Evolutionary conservation across 805 yeast genomes (phyloP), one percentile per base, ranked within the genome.

Genomic region (Ogataea parapolymorpha): DNA sequence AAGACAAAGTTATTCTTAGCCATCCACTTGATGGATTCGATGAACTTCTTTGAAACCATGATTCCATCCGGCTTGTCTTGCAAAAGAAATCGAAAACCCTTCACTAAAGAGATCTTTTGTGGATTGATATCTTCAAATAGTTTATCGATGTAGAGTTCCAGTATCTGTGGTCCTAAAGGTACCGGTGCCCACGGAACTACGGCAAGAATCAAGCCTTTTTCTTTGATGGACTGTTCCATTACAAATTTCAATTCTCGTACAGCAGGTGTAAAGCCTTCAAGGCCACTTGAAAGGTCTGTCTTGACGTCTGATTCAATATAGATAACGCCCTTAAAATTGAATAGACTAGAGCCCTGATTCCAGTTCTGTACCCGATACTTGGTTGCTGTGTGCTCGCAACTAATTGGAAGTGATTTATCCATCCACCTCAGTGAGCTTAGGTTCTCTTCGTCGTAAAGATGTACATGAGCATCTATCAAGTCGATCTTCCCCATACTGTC

Each of bases 141-240:
- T 5, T 43, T 36, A 1, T 42, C 38, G 0, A 58, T 49, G 25
- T 45, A 54, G 7, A 39, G 27, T 13, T 38, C 41, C 29, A 69
- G 20, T 9, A 39, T 37, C 1, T 39, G 42, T 2, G 50, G 32
- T 2, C 74, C 75, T 5, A 53, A 42, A 6, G 66, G 62, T 7
- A 70, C 36, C 5, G 77, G 76, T 1, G 71, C 72, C 74, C 73
- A 70, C 1, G 75, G 73, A n/a, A 72, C 50, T 7, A 69, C 49
- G 28, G 53, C 47, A 12, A 33, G 25, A n/a, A 42, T 35, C 25
- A 26, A 16, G 10, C 30, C 34, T 7, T 29, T 22, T 11, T 17
- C n/a, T 41, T 31, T 33, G 41, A 42, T 30, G 44, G 45, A 37
- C 56, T 45, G 44, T 44, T 45, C 35, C 31, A 50, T 46, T 33